Evolutionary conservation across 2,329 filamentous ascomycete genomes (phyloP), one percentile per base, ranked within the genome.

Genomic region (Stemphylium vesicarium): DNA sequence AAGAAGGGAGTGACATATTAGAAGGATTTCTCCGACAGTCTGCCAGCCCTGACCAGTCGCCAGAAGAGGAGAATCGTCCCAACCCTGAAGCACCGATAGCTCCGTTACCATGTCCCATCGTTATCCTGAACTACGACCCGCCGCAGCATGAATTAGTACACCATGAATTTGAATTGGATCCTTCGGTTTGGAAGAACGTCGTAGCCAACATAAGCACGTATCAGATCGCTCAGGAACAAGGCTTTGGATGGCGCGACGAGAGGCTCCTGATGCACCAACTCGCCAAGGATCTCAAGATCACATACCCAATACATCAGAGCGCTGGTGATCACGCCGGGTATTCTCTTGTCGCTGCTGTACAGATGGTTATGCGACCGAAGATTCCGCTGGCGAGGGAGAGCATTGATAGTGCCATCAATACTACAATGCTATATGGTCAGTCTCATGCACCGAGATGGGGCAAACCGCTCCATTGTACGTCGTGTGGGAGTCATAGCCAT

Each of bases 291-390:
- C 40, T 51, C 11, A 32, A 38, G 13, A 51, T 51, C 18, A 18
- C 33, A 12, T 51, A 24, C 6, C 33, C 40, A 7, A 6, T 9
- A 4, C 15, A 13, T 16, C 22, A 31, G 10, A 44, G 31, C 10
- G 33, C 48, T 31, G 24, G 33, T 16, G 48, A 51, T 12, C 16
- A 16, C 4, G 40, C 33, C 32, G 40, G 18, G 9, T 52, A 35
- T 37, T n/a, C 49, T 7, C 26, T 52, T 10, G 33, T 52, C 16
- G 33, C 31, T 9, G 36, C 24, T 24, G 10, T 46, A 24, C 49
- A 52, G 29, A 33, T 52, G n/a, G 35, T n/a, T n/a, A 52, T 52
- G 49, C 49, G 36, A 22, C 15, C 41, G 4, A 52, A 18, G 29
- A 29, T 46, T 13, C 29, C 29, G 20, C 15, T 29, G 6, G 41